phyloP scores from a whole-genome alignment of 2,329 filamentous ascomycete species.

The Penicillium sp. region DNA sequence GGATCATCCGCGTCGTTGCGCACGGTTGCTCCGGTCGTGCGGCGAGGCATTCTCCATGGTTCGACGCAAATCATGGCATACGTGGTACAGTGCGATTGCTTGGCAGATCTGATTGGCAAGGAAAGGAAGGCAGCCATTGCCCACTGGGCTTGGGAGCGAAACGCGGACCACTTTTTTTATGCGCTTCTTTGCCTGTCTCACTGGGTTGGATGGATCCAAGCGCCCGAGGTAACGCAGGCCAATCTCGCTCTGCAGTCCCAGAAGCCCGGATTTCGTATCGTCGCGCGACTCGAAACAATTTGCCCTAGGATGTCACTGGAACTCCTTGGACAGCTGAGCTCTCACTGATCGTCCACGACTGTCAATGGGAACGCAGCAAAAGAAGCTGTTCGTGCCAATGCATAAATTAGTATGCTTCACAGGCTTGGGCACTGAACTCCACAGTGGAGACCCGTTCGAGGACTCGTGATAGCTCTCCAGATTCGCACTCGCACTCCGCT shows the following conservation, averaged over 20 bases:
- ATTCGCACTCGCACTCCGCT: neutral
- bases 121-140: conserved; percentile 16
- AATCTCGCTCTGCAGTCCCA: neutral
- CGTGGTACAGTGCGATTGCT: conserved; percentile 1
- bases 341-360: neutral
- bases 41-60: neutral
- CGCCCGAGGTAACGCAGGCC: conserved; percentile 22
- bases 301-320: neutral
- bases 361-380: neutral
- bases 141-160: neutral
- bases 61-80: neutral
- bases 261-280: neutral
- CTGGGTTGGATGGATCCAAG: conserved; percentile 16
- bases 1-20: neutral
- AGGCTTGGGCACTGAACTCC: neutral
- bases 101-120: conserved; percentile 15
- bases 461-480: neutral
- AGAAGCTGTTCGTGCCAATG: neutral
- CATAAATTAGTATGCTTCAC: neutral
- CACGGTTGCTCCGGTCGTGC: neutral
- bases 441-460: neutral
- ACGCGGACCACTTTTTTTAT: conserved; percentile 15
- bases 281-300: neutral
- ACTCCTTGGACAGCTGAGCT: neutral
- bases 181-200: conserved; percentile 8